A percentile compares a stretch with the other conserved stretches of the same genome.
Evolutionary conservation across 2,329 filamentous ascomycete species (phyloP).

Genomic region (Leptosphaerulina australis): DNA sequence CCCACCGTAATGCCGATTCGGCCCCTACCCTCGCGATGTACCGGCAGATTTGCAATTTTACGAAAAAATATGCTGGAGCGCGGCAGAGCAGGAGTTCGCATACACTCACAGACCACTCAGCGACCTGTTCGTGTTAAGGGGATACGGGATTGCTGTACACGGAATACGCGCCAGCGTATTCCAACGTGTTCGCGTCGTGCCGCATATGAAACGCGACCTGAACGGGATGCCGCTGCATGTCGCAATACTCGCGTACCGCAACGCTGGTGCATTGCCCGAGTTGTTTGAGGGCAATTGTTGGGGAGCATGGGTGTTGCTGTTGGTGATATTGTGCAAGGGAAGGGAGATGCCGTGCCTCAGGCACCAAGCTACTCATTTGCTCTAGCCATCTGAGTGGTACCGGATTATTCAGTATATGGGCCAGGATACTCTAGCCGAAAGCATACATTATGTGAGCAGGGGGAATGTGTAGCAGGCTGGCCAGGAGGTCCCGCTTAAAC

Average conservation of each 20-base stretch:
- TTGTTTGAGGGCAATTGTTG: background rate
- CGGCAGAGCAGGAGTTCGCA: conserved; percentile 18
- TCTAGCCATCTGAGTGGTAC: no score
- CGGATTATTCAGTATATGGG: no score
- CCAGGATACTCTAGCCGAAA: no score
- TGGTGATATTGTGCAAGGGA: conserved; percentile 1
- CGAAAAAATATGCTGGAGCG: background rate
- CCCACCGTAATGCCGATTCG: conserved; percentile 4
- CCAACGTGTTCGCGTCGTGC: conserved; percentile 1
- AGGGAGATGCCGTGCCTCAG: conserved; percentile 9
- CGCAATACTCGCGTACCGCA: background rate
- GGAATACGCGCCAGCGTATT: conserved; percentile 11
- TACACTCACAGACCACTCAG: conserved; percentile 1
- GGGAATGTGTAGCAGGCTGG: no score
- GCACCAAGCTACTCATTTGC: background rate
- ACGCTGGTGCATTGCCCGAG: conserved; percentile 6
- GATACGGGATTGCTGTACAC: background rate
- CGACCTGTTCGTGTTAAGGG: background rate
- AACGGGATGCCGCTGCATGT: background rate
- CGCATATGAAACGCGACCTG: background rate
- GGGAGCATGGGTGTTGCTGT: no score
- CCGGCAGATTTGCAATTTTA: conserved; percentile 8
- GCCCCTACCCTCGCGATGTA: background rate
- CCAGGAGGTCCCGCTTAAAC: no score
- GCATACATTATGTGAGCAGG: no score